phyloP scores from a whole-genome alignment of 106 monocot genomes.

The Allium cepa region DNA sequence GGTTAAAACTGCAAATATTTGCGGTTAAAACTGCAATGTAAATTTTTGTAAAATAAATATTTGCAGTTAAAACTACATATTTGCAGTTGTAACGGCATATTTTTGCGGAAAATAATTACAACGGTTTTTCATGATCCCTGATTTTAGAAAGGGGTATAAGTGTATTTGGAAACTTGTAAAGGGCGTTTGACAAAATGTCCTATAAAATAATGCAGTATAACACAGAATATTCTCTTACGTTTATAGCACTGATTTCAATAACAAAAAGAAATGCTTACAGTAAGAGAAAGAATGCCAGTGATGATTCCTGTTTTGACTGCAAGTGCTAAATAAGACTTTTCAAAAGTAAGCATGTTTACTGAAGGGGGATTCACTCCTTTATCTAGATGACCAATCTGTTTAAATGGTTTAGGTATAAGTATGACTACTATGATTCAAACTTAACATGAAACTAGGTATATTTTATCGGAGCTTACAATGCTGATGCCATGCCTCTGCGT shows the following conservation, averaged over 20 bases:
- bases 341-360: constrained; percentile 59
- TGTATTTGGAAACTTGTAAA: background rate
- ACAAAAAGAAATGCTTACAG: constrained; percentile 6
- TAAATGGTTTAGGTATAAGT: too few species aligned
- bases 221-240: too few species aligned
- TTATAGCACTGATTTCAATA: background rate
- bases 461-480: constrained; percentile 34
- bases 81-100: too few species aligned
- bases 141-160: too few species aligned
- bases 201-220: too few species aligned
- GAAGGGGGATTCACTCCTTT: constrained; percentile 87
- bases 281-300: constrained; percentile 78
- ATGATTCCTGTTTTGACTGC: constrained; percentile 76
- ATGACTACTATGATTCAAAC: too few species aligned
- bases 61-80: background rate
- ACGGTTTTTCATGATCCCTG: too few species aligned
- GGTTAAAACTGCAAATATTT: background rate
- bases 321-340: constrained; percentile 39
- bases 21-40: background rate
- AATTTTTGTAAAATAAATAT: background rate
- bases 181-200: background rate
- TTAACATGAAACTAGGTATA: background rate
- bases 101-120: too few species aligned
- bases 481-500: constrained; percentile 57
- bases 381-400: constrained; percentile 73